A percentile compares a stretch with the other conserved stretches of the same genome.
These are phyloP conservation scores for Skeletonema tropicum DNA, from an alignment of 108 stramenopile genomes.

Conservation along the genomic window DNA sequence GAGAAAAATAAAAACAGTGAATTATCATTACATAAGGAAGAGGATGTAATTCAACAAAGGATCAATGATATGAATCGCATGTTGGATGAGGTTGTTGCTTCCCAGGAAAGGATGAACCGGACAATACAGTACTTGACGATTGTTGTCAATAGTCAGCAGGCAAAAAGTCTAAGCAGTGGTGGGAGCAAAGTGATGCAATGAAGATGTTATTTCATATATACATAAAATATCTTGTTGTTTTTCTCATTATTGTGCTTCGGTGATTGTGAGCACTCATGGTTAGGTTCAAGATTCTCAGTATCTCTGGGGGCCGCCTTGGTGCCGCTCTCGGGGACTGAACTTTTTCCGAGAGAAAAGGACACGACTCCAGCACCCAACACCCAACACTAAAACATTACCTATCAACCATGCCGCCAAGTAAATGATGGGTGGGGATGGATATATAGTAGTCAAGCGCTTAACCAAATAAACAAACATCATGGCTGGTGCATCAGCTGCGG, in stretches of 20 bases:
- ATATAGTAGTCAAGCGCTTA: not conserved
- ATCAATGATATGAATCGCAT: conserved; percentile 18
- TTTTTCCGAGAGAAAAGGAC: too few species aligned
- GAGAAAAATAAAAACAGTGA: not conserved
- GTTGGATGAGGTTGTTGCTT: conserved; percentile 24
- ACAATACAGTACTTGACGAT: conserved; percentile 32
- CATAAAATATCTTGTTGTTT: not conserved
- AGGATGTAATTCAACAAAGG: not conserved
- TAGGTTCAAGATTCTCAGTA: too few species aligned
- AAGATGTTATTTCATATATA: not conserved
- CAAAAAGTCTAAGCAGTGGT: not conserved
- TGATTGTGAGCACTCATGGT: too few species aligned
- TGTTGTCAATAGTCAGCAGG: not conserved
- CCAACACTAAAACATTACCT: too few species aligned
- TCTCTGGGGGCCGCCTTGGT: too few species aligned
- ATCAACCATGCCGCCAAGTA: too few species aligned
- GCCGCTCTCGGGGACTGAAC: too few species aligned
- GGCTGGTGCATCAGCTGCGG: not conserved
- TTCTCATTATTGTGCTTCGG: too few species aligned
- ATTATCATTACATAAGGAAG: not conserved
- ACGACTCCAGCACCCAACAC: too few species aligned
- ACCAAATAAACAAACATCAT: not conserved
- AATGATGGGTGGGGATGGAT: too few species aligned
- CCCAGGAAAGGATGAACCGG: conserved; percentile 25
- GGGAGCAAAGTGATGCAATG: not conserved